A percentile compares a stretch with the other conserved stretches of the same genome.
phyloP scores from a whole-genome alignment of 169 alveolate genomes.

The Eimeria tenella region DNA sequence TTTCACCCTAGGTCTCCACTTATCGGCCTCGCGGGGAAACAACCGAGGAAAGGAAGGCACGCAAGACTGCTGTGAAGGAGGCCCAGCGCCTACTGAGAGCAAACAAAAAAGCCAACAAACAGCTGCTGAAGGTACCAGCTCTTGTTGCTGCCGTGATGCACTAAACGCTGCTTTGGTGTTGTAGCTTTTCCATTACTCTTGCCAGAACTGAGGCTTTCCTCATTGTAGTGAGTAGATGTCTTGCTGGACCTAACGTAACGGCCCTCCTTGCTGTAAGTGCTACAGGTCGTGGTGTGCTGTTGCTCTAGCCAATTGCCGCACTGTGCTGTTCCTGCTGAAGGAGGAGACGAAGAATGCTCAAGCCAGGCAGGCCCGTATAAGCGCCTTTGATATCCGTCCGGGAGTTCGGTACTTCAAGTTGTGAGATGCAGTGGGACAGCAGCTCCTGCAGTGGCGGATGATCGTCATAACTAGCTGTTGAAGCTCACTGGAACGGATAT shows the following conservation, averaged over 20 bases:
- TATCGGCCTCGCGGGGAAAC: slow-evolving; percentile 71
- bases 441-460: not conserved
- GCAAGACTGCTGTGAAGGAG: slow-evolving; percentile 66
- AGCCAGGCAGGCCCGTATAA: slow-evolving; percentile 19
- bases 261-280: not conserved
- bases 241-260: not conserved
- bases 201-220: not conserved
- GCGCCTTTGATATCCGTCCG: slow-evolving; percentile 22
- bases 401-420: slow-evolving; percentile 45
- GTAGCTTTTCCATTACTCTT: no score
- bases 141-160: not conserved
- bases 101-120: slow-evolving; percentile 43
- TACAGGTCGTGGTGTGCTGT: slow-evolving; percentile 6
- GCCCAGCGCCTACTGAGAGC: slow-evolving; percentile 53
- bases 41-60: slow-evolving; percentile 32
- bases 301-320: not conserved
- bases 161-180: not conserved
- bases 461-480: no score
- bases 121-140: slow-evolving; percentile 49
- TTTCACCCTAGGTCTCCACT: slow-evolving; percentile 31
- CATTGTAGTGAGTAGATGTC: not conserved
- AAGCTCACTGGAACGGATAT: no score
- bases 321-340: slow-evolving; percentile 17
- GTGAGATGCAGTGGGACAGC: not conserved
- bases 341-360: slow-evolving; percentile 44